Evolutionary conservation across 2,329 filamentous ascomycete genomes (phyloP), one percentile per base, ranked within the genome.

Genomic region (Orbilia brochopaga): DNA sequence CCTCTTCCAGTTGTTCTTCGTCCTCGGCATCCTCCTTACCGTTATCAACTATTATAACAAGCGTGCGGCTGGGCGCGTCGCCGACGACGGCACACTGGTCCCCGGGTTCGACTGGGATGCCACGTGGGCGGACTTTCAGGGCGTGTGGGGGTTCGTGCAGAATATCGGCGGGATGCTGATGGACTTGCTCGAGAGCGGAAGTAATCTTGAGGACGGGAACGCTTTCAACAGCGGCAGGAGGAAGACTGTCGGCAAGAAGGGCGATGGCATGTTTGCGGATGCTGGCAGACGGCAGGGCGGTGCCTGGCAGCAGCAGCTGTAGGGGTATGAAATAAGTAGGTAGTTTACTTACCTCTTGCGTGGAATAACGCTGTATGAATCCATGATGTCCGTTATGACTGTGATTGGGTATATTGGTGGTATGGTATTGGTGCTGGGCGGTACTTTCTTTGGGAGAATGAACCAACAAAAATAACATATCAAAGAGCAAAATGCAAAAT

Each of bases 101-200:
- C 52, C 53, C 0, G 67, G 60, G 3, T 72, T 72, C 23, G 67
- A 72, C 64, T 72, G 67, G 67, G 67, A 65, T 61, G 67, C 54
- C 30, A 64, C 59, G 7, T 21, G 21, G 50, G 55, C 40, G 3
- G 67, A 72, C 56, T 58, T 59, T n/a, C 55, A 65, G 37, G 60
- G 67, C 5, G 55, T 60, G 5, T 72, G 67, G 67, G 67, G 60
- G 6, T 51, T 72, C 5, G 24, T 72, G 11, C 54, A 63, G 44
- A 60, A 60, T 48, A 50, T 72, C 7, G 67, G 67, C 7, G 55
- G 60, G 15, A 23, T 72, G 10, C 17, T 72, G 21, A 61, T 72
- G 55, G 67, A 64, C 59, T 21, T 72, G 21, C 30, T 72, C 1
- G 67, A 72, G 51, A 72, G 67, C 23, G 67, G 67, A 19, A 65